Conservation (phyloP, 2,329 filamentous ascomycete species). For the Calonectria fujianensis region DNA sequence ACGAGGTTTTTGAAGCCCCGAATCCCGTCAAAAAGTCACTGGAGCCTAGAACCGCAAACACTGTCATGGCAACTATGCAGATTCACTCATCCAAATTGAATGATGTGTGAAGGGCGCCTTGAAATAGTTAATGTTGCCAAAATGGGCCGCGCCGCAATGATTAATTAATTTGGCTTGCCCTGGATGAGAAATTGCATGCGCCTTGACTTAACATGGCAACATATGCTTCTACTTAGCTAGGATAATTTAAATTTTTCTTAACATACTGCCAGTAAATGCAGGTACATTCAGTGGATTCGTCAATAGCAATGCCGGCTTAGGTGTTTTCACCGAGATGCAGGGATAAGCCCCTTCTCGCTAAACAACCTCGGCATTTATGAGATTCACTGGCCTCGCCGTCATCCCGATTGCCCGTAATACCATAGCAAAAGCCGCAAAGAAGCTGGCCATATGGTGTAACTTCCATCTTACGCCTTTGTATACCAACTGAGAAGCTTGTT, state of each 20-base stretch:
- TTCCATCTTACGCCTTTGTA: background rate
- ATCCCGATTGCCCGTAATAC: background rate
- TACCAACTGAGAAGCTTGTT: background rate
- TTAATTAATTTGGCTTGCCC: background rate
- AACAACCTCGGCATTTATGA: background rate
- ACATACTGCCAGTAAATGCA: background rate
- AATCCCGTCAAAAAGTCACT: constrained; percentile 48
- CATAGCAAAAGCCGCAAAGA: background rate
- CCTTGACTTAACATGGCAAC: background rate
- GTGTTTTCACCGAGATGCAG: background rate
- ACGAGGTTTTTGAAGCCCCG: constrained; percentile 46
- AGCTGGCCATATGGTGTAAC: background rate
- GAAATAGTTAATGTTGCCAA: background rate
- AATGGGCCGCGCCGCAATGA: background rate
- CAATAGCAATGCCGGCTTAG: background rate
- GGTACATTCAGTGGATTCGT: background rate
- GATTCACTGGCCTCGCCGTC: background rate
- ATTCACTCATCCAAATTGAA: constrained; percentile 27
- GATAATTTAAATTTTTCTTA: background rate
- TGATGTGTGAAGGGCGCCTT: background rate
- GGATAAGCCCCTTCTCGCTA: background rate
- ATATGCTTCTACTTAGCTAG: background rate
- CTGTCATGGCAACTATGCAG: constrained; percentile 44
- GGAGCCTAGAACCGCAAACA: constrained; percentile 44
- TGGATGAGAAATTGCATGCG: background rate